Percentiles rank a stretch among this genome's conserved stretches.
phyloP scores from a whole-genome alignment of 345 rosid genomes.

The Lepidium aucheri region DNA sequence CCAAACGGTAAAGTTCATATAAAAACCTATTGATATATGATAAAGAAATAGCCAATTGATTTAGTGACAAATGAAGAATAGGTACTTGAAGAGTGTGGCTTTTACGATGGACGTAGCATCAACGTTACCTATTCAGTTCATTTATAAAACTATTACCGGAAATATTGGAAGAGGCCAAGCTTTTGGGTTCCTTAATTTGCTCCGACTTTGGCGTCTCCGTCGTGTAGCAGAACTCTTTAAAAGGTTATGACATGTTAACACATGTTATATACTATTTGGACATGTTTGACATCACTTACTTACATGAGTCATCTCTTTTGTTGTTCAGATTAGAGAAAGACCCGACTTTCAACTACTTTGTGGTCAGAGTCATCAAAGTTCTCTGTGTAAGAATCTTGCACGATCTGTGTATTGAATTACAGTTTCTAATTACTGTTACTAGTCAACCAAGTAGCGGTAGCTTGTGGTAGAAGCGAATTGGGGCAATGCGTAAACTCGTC shows the following conservation, averaged over 20 bases:
- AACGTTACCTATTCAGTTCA: slow-evolving; percentile 55
- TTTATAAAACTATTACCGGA: slow-evolving; percentile 44
- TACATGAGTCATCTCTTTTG: not conserved
- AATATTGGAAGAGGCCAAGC: slow-evolving; percentile 25
- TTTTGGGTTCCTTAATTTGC: slow-evolving; percentile 72
- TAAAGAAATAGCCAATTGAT: not conserved
- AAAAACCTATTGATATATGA: too few species aligned
- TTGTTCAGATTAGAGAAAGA: slow-evolving; percentile 80
- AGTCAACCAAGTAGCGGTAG: not conserved
- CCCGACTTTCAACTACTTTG: slow-evolving; percentile 59
- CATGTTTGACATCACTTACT: not conserved
- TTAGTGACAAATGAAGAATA: not conserved
- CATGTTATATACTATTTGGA: not conserved
- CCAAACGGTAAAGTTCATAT: slow-evolving; percentile 34
- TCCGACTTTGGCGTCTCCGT: slow-evolving; percentile 87
- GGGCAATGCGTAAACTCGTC: too few species aligned
- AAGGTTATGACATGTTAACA: slow-evolving; percentile 36
- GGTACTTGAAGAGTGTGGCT: slow-evolving; percentile 53
- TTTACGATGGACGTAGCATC: slow-evolving; percentile 88
- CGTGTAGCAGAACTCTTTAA: slow-evolving; percentile 68
- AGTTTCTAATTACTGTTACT: not conserved
- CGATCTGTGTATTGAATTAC: not conserved
- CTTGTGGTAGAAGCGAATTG: too few species aligned
- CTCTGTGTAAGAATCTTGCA: slow-evolving; percentile 43
- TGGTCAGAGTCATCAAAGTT: slow-evolving; percentile 54